Base-by-base conservation (phyloP, 1,139 yeast genomes). In the Kodamaea sp. region DNA sequence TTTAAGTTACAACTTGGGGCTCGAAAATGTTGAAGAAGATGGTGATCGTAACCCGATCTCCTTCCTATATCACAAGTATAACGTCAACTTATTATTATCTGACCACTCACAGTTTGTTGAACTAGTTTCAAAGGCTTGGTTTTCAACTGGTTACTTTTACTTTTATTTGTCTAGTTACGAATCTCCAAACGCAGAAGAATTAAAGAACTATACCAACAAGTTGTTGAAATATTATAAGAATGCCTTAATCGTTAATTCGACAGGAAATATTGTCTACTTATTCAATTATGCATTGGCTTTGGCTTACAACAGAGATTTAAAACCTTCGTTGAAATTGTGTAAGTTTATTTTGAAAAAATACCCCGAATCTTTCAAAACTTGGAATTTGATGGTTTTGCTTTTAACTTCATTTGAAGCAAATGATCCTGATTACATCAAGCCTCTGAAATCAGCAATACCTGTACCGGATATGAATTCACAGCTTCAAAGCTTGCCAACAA, bases 281-380 rank as follows among this genome's bases (percentile, higher is more conserved):
- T 65, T 66, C 49, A 58, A 55, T 37, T 71, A 70, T 51, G 74
- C 74, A 2, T 60, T 67, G 40, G 50, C 55, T 4, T 58, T 71
- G 41, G 61, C 75, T 1, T 56, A 64, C 45, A 48, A 50, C 22
- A 50, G 58, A 6, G 48, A 59, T 9, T 44, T 63, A 24, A 49
- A 51, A 24, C 57, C 60, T n/a, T 56, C 75, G 15, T 43, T 61
- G 22, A 70, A 63, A 46, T 57, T 71, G 42, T 63, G 71, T 48
- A 71, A 70, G 45, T 70, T 68, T 44, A 68, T 68, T 11, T 59
- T 71, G 52, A 69, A 67, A 41, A 62, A 63, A 46, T 68, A 54
- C 40, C 75, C 75, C 0, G 73, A 70, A 45, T 61, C 69, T 4
- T 71, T 71, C 57, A 65, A 63, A 43, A 66, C 74, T 0, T 71